Conservation (phyloP, 2,329 filamentous ascomycete species). For the Metarhizium humberi region DNA sequence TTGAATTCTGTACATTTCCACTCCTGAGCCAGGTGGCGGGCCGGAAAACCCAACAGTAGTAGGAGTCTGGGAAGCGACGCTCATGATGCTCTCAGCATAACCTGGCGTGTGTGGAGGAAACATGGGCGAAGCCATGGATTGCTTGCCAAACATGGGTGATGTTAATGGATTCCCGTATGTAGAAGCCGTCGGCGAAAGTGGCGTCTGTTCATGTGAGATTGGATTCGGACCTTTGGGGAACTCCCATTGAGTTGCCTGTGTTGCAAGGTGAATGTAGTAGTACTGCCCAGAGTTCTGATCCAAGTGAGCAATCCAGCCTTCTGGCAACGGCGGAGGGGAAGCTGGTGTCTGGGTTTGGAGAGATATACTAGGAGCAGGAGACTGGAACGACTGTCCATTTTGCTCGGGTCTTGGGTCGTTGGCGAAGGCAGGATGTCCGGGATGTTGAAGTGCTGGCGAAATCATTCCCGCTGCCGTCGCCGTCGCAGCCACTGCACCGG, state of each 20-base stretch:
- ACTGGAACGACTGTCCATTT: slow-evolving; percentile 37
- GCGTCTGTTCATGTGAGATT: slow-evolving; percentile 70
- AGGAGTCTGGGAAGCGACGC: slow-evolving; percentile 65
- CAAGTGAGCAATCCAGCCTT: slow-evolving; percentile 96
- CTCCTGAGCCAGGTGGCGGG: slow-evolving; percentile 77
- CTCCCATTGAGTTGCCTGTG: slow-evolving; percentile 96
- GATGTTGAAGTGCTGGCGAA: slow-evolving; percentile 43
- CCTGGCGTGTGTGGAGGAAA: slow-evolving; percentile 75
- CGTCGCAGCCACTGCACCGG: slow-evolving; percentile 10
- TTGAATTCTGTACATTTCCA: slow-evolving; percentile 88
- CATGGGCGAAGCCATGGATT: slow-evolving; percentile 62
- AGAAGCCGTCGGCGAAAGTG: slow-evolving; percentile 72
- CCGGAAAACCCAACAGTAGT: slow-evolving; percentile 77
- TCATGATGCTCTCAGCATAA: slow-evolving; percentile 80
- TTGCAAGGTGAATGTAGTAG: slow-evolving; percentile 95
- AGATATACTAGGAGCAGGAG: slow-evolving; percentile 31
- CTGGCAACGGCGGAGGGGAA: slow-evolving; percentile 85
- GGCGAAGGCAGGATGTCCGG: slow-evolving; percentile 81
- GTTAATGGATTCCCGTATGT: slow-evolving; percentile 66
- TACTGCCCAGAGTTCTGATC: slow-evolving; percentile 96
- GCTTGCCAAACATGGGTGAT: slow-evolving; percentile 55
- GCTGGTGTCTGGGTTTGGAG: slow-evolving; percentile 48
- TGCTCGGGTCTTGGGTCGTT: slow-evolving; percentile 60
- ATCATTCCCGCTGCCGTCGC: slow-evolving; percentile 22
- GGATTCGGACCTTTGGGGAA: slow-evolving; percentile 95